These are phyloP conservation scores for Hyphopichia pseudoburtonii DNA, from an alignment of 1,139 yeast genomes.

Conservation along the genomic window DNA sequence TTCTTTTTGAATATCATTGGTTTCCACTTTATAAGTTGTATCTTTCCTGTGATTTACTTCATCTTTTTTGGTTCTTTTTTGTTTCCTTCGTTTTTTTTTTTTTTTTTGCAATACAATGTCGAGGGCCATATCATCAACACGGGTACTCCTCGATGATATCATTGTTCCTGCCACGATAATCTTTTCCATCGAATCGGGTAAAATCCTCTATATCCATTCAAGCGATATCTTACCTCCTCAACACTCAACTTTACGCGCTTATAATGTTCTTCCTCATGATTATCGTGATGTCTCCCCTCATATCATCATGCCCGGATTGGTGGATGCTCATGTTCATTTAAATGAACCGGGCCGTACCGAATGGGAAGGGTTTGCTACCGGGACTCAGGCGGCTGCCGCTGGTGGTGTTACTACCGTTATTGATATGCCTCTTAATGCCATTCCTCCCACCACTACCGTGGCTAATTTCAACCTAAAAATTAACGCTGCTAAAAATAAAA, in stretches of 20 bases:
- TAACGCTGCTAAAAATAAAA: conserved; percentile 73
- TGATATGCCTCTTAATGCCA: conserved; percentile 95
- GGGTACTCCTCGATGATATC: conserved; percentile 56
- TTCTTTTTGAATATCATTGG: too few species aligned
- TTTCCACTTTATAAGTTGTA: not conserved
- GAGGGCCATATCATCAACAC: conserved; percentile 59
- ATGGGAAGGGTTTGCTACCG: conserved; percentile 95
- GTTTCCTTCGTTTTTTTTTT: not conserved
- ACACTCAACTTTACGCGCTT: conserved; percentile 40
- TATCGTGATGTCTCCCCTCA: conserved; percentile 62
- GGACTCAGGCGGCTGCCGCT: conserved; percentile 87
- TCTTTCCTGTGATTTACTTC: not conserved
- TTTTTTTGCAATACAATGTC: not conserved
- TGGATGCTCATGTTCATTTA: conserved; percentile 89
- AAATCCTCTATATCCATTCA: conserved; percentile 51
- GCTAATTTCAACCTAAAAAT: conserved; percentile 72
- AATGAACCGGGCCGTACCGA: conserved; percentile 95
- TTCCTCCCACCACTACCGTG: conserved; percentile 90
- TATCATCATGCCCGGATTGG: conserved; percentile 82
- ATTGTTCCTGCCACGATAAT: conserved; percentile 67
- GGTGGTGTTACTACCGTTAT: conserved; percentile 96
- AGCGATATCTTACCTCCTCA: conserved; percentile 29
- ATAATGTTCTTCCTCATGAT: conserved; percentile 40
- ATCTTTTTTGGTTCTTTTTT: not conserved
- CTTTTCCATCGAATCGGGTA: conserved; percentile 64